Evolutionary conservation across 169 alveolate species (phyloP), one percentile per base, ranked within the genome.

Genomic region (Plasmodium berghei): DNA sequence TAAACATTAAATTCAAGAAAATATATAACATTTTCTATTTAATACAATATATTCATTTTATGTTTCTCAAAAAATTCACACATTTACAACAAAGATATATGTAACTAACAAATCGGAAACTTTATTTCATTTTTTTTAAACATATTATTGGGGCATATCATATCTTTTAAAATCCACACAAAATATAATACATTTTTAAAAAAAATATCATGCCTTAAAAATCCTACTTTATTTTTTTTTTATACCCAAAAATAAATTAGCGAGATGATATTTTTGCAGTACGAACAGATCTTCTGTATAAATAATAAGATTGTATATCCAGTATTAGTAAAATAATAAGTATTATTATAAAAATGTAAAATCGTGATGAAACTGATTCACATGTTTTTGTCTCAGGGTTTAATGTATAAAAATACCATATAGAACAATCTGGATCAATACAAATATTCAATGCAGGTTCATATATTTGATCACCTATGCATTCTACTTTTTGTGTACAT

Each of bases 381-480:
- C 92, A 87, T 40, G 52, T 87, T 58, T 73, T 73, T 6, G 92
- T 92, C 20, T 74, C 92, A 28, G 71, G 73, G 16, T 94, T 92
- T 67, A 92, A 70, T 42, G 91, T 70, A 73, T 94, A 92, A 80
- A 94, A 91, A 54, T 77, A 72, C 96, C 96, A 94, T 14, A 94
- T 86, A 18, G 89, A 90, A 69, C 96, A 94, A 40, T 72, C 77
- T 12, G 96, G 96, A 54, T 94, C 83, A n/a, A 92, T 67, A 63
- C 96, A 94, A 14, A 86, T 56, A 87, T 94, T 94, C 59, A 94
- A 89, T 46, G 94, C 95, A 14, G 95, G 95, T 34, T 87, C 85
- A 66, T 92, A 92, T 10, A 67, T 14, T 56, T 94, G 96, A 64
- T 94, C 93, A 12, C 96, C 96, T 26, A 89, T 61, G 83, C 94